Percentiles rank a stretch among this genome's conserved stretches.
These are phyloP conservation scores for Globisporangium spinosum DNA, from an alignment of 352 stramenopile genomes.

Conservation along the genomic window DNA sequence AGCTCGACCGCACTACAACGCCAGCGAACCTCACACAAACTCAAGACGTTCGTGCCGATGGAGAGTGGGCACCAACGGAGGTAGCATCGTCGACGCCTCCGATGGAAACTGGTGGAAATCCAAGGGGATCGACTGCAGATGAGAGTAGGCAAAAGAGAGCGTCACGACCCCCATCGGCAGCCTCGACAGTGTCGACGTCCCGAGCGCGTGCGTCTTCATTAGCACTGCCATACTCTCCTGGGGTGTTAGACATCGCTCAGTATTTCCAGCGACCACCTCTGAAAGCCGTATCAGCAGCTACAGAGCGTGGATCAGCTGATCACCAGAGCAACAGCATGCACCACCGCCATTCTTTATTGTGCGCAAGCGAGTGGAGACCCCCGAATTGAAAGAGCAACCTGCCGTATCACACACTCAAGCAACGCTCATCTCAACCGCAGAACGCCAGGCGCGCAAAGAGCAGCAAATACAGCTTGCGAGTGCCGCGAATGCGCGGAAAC, in stretches of 20 bases:
- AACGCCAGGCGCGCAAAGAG: slow-evolving; percentile 4
- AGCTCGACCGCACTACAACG: neutral
- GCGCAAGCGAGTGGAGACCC: slow-evolving; percentile 7
- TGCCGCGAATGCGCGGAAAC: slow-evolving; percentile 15
- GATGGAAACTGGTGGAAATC: neutral
- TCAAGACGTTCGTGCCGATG: neutral
- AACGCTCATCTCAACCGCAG: neutral
- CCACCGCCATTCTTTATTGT: neutral
- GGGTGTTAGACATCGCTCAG: slow-evolving; percentile 2
- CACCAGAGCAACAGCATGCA: neutral
- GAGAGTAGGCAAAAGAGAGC: neutral
- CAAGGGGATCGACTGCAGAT: neutral
- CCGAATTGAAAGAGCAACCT: neutral
- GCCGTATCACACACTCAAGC: neutral
- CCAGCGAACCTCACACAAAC: neutral
- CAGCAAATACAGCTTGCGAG: neutral
- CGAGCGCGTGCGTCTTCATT: neutral
- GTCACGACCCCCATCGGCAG: neutral
- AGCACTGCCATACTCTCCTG: neutral
- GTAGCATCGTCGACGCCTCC: neutral
- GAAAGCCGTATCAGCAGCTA: neutral
- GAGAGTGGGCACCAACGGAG: neutral
- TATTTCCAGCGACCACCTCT: neutral
- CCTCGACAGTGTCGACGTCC: neutral
- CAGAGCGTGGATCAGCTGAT: neutral